Percentiles rank a stretch among this genome's conserved stretches.
These are phyloP conservation scores for Pleoardoris graminearum DNA, from an alignment of 2,329 filamentous ascomycete species.

Conservation along the genomic window DNA sequence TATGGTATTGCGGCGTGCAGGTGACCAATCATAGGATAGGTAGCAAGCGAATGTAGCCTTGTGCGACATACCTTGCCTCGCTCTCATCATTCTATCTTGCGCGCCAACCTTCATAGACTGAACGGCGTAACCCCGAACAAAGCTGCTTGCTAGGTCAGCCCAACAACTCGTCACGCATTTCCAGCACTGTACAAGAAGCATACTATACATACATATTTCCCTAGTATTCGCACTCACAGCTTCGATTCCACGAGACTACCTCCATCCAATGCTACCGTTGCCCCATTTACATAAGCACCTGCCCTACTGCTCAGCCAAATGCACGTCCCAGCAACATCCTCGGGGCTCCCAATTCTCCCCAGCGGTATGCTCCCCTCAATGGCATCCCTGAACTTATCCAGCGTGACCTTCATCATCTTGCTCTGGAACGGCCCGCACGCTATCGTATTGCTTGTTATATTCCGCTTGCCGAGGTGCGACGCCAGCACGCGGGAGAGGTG, in stretches of 20 bases:
- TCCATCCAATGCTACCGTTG: constrained; percentile 49
- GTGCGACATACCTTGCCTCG: too few relatives aligned
- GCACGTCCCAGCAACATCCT: constrained; percentile 73
- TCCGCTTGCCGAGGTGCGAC: constrained; percentile 61
- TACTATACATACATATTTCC: neutral
- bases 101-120: too few relatives aligned
- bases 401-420: constrained; percentile 74
- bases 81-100: too few relatives aligned
- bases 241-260: constrained; percentile 45
- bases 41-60: too few relatives aligned
- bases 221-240: constrained; percentile 27
- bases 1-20: too few relatives aligned
- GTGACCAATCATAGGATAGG: too few relatives aligned
- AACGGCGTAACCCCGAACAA: too few relatives aligned
- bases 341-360: constrained; percentile 66
- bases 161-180: too few relatives aligned
- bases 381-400: constrained; percentile 59
- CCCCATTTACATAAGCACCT: constrained; percentile 54
- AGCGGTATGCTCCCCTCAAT: constrained; percentile 66
- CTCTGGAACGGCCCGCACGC: constrained; percentile 73
- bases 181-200: neutral
- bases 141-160: too few relatives aligned
- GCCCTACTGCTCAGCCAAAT: constrained; percentile 70
- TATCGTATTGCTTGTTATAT: constrained; percentile 68
- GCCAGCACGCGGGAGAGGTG: constrained; percentile 69